Base-by-base conservation (phyloP, 1,284 basidiomycete genomes). In the Rhodotorula sp. region DNA sequence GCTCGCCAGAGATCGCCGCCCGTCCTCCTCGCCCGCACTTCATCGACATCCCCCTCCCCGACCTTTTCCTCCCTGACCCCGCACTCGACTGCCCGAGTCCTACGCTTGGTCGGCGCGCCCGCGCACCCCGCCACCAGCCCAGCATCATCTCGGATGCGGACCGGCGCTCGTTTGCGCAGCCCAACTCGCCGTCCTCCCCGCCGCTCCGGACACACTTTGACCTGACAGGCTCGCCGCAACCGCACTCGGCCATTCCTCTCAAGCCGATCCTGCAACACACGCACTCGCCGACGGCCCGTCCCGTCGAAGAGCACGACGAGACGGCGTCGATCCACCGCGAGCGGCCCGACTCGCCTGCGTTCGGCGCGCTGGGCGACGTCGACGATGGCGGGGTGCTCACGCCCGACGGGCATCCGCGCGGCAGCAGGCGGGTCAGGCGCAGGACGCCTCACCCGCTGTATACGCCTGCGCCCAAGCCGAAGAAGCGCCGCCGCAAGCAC, bases 361-460 rank as follows among this genome's bases (percentile, higher is more conserved):
- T 74, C 41, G 62, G 55, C 8, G 67, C 75, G 2, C 55, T 67
- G 22, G 70, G 67, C n/a, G 73, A 72, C 58, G 73, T 72, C 46
- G 17, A 34, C 53, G 73, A 67, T 37, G 67, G 66, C 3, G 70
- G 70, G 21, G 70, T 51, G 15, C 50, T 51, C 7, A 51, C 50
- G n/a, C 50, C 73, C 17, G 75, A 72, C 15, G 59, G 53, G 3
- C 64, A 56, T 39, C 39, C 48, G 2, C 68, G 60, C 27, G 25
- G 48, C 25, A 19, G 27, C 21, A n/a, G 50, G 27, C 50, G 50
- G 27, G 50, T 29, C 15, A 66, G 66, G 21, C 58, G 41, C 39
- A 69, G 69, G 29, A 56, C 56, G 19, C 73, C 71, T 22, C 75
- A 76, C 34, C 75, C 75, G 46, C 61, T 76, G 39, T 76, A 76